Evolutionary conservation across 805 yeast species (phyloP), one percentile per base, ranked within the genome.

Genomic region (Cyberlindnera euphorbiiphila): DNA sequence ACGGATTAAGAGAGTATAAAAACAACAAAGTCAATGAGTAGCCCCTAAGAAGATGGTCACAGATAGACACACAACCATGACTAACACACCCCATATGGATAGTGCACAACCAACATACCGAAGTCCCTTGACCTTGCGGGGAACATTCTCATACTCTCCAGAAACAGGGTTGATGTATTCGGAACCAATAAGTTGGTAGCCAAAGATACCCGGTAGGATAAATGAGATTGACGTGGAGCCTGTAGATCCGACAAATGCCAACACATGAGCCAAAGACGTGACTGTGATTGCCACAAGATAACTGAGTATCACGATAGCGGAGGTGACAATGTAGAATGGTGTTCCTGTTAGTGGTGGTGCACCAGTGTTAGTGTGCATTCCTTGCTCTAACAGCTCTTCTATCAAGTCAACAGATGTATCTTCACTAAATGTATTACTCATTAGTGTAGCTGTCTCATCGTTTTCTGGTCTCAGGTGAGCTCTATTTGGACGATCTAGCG

Each of bases 181-280:
- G 5, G 74, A 62, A n/a, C 77, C 81, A 37, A 85, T 72, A 42
- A 88, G 66, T 49, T 74, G 78, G 61, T 74, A 86, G 4, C 91
- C 95, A 56, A 88, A 86, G 16, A 86, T 64, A 0, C 96, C 96
- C 0, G 97, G 97, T 32, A 88, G 68, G 20, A 86, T 87, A 56
- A 88, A 88, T 10, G 96, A 87, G 35, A 89, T 87, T 5, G 95
- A 76, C 0, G 96, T 88, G 1, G 95, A 85, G 0, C 96, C 96
- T 0, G 96, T 87, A 1, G 96, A 85, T 2, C 97, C 97, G 4
- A 88, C 95, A 46, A 88, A 67, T 2, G 95, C 88, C 48, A 88
- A 65, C 11, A 89, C 89, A 32, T 80, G 73, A 19, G 91, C 95
- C 49, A 88, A 74, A 0, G 95, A 85, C 11, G 65, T 65, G 21